Evolutionary conservation across 1,139 yeast species (phyloP).

Genomic region (Diutina siamensis): DNA sequence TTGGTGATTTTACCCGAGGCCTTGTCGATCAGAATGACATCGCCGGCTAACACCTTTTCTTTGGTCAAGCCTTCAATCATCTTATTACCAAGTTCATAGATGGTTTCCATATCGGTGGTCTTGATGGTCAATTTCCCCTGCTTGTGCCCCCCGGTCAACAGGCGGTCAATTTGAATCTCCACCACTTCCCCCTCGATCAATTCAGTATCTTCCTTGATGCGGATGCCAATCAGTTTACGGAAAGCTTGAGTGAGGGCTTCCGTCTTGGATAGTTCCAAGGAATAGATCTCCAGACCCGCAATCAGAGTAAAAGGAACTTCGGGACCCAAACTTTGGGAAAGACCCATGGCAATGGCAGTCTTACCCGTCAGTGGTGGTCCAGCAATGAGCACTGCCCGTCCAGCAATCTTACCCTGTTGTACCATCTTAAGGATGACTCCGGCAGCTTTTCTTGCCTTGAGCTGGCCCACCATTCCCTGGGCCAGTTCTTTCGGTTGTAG

Average conservation of each 20-base stretch:
- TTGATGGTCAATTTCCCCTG: slow-evolving; percentile 96
- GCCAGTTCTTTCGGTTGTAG: slow-evolving; percentile 68
- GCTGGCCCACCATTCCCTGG: slow-evolving; percentile 98
- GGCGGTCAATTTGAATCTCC: slow-evolving; percentile 93
- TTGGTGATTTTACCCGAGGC: slow-evolving; percentile 91
- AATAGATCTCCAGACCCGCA: slow-evolving; percentile 88
- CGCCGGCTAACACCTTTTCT: slow-evolving; percentile 96
- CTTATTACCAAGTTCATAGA: slow-evolving; percentile 91
- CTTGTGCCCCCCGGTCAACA: slow-evolving; percentile 94
- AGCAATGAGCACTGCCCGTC: slow-evolving; percentile 89
- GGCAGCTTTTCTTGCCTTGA: slow-evolving; percentile 90
- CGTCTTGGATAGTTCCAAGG: slow-evolving; percentile 85
- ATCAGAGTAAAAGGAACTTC: slow-evolving; percentile 95
- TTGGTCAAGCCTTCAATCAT: slow-evolving; percentile 94
- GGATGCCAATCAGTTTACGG: slow-evolving; percentile 89
- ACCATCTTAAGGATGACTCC: slow-evolving; percentile 91
- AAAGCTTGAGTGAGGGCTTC: slow-evolving; percentile 94
- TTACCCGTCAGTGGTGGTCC: slow-evolving; percentile 99
- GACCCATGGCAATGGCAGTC: slow-evolving; percentile 97
- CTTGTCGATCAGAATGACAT: slow-evolving; percentile 90
- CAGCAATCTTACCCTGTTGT: slow-evolving; percentile 89
- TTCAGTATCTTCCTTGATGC: slow-evolving; percentile 94
- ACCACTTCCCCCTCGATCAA: slow-evolving; percentile 98
- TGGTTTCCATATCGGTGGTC: slow-evolving; percentile 98
- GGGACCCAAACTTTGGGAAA: slow-evolving; percentile 75